Percentiles rank a stretch among this genome's conserved stretches.
phyloP scores from a whole-genome alignment of 1,284 basidiomycete genomes.

The Laetiporus sulphureus region DNA sequence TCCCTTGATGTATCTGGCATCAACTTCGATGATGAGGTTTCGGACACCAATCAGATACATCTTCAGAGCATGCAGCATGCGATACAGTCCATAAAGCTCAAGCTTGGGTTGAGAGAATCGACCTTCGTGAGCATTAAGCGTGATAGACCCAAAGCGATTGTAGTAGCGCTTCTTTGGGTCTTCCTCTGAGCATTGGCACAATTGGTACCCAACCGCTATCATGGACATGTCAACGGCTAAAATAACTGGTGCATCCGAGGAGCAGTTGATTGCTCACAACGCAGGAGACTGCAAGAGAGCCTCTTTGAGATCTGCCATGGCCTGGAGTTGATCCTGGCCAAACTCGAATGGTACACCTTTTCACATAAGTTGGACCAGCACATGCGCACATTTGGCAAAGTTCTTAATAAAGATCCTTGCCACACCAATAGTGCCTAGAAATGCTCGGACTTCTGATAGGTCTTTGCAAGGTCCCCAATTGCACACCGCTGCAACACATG shows the following conservation, averaged over 20 bases:
- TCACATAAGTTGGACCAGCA: constrained; percentile 18
- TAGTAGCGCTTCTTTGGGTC: constrained; percentile 9
- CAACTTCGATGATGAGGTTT: constrained; percentile 31
- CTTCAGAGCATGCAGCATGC: constrained; percentile 20
- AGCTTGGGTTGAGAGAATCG: constrained; percentile 36
- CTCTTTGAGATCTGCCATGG: constrained; percentile 20
- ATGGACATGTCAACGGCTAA: constrained; percentile 29
- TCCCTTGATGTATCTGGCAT: constrained; percentile 15
- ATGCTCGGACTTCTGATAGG: constrained; percentile 17
- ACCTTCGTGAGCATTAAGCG: constrained; percentile 28
- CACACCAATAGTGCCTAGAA: too few relatives aligned
- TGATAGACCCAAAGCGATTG: constrained; percentile 26
- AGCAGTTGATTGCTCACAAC: constrained; percentile 43
- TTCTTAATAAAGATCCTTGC: constrained; percentile 15
- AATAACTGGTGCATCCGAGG: constrained; percentile 24
- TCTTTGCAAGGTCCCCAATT: constrained; percentile 18
- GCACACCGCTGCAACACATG: constrained; percentile 16
- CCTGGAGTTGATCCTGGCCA: constrained; percentile 16
- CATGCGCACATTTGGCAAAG: constrained; percentile 11
- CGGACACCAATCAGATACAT: constrained; percentile 28
- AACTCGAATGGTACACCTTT: constrained; percentile 17
- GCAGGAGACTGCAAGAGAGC: too few relatives aligned
- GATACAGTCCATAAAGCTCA: constrained; percentile 34
- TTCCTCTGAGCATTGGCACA: constrained; percentile 23
- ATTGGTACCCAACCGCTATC: constrained; percentile 28